Base-by-base conservation (phyloP, 345 rosid species). In the Populus alba region DNA sequence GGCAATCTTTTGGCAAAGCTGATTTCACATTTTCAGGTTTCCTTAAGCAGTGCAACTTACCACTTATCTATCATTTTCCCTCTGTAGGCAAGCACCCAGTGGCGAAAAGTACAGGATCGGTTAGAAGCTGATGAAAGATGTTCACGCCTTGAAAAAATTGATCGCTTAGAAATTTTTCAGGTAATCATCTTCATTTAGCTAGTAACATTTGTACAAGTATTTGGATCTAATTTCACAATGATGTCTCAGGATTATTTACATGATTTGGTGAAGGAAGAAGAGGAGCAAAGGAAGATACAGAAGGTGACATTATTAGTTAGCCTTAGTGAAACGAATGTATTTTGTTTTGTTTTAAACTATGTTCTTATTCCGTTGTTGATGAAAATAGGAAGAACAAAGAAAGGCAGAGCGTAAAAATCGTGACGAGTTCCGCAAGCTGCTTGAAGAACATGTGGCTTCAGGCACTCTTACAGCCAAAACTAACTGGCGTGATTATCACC, bases 31-130 rank as follows among this genome's bases (percentile, higher is more conserved):
- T 72, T 65, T 75, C 70, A 71, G 67, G 23, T 47, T 76, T 71
- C 74, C 16, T 62, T 69, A 38, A 77, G 29, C 47, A 67, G 35
- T 55, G 57, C 38, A 66, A 72, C 53, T 83, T 83, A 15, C 76
- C 73, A 77, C 79, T 49, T 68, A 22, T 39, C 69, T 39, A 45
- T 74, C 62, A 11, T 55, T 53, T 73, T 35, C 77, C 22, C 29
- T 78, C 70, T 77, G 68, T 80, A 96, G 99, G 91, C 97, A 74
- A 89, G 78, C 82, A 96, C 89, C 82, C 99, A 96, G 78, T 96
- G 99, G 99, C 91, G 98, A 76, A 96, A 96, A 87, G 92, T 96
- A 86, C 98, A 96, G 81, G 94, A 91, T 68, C 94, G 90, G 59
- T 86, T 96, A 85, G 99, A 91, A 89, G 87, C 90, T 66, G 97